Conservation (phyloP, 2,329 filamentous ascomycete species). For the Colletotrichum siamense region DNA sequence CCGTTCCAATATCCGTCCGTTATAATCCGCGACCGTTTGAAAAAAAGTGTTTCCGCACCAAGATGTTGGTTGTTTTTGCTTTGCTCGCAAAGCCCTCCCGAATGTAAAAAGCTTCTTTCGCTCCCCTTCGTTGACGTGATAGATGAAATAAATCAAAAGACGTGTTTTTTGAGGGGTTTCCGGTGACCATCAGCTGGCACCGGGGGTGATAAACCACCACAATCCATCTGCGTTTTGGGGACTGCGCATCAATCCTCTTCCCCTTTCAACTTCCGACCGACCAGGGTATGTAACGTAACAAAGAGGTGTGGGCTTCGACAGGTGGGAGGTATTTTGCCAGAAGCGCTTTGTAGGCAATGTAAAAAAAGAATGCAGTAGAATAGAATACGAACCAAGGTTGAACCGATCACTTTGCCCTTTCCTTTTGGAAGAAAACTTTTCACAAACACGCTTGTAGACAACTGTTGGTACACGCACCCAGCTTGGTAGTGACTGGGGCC, state of each 20-base stretch:
- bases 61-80: not conserved
- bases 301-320: conserved; percentile 13
- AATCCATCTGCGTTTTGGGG: conserved; percentile 17
- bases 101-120: not conserved
- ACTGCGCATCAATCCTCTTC: conserved; percentile 17
- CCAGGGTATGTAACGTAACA: conserved; percentile 21
- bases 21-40: conserved; percentile 1
- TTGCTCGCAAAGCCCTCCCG: conserved; percentile 12
- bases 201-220: not conserved
- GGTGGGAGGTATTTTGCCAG: conserved; percentile 7
- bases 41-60: not conserved
- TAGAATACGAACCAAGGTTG: conserved; percentile 18
- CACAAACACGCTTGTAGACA: conserved; percentile 17
- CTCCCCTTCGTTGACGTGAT: not conserved
- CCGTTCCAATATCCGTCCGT: conserved; percentile 9
- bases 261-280: conserved; percentile 16
- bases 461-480: conserved; percentile 16
- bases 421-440: conserved; percentile 3
- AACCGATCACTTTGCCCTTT: conserved; percentile 16
- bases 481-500: not conserved
- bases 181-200: not conserved
- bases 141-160: conserved; percentile 9
- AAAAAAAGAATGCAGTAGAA: conserved; percentile 16
- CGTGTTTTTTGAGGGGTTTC: not conserved
- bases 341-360: not conserved